Evolutionary conservation across 192 early-diverging fungal genomes (phyloP).

Genomic region (Jimgerdemannia lactiflua): DNA sequence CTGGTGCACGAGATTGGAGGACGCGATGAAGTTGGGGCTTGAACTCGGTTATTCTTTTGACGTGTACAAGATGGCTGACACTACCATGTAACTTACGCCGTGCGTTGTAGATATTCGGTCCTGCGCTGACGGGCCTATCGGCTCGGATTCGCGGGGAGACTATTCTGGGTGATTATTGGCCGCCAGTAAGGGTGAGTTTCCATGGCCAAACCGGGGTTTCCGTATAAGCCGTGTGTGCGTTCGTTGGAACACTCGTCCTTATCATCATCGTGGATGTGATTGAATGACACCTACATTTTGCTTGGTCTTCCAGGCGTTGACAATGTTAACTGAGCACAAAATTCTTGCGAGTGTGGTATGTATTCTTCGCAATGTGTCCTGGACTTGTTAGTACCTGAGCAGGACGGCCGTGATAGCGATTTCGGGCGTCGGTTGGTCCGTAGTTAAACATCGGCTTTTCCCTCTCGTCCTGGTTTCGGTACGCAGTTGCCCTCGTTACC

Average conservation of each 20-base stretch:
- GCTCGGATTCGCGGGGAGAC: constrained; percentile 39
- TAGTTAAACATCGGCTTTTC: no score
- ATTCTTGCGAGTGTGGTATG: constrained; percentile 44
- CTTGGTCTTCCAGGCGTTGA: constrained; percentile 36
- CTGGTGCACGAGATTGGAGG: neutral
- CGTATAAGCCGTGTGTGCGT: neutral
- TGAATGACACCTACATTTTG: constrained; percentile 14
- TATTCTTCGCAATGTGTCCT: neutral
- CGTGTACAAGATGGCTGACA: neutral
- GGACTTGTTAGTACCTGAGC: no score
- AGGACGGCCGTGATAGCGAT: no score
- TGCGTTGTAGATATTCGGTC: constrained; percentile 46
- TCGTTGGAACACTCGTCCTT: neutral
- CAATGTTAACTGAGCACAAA: constrained; percentile 53
- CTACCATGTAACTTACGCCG: neutral
- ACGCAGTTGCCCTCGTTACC: neutral
- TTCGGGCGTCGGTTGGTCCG: no score
- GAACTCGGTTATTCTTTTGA: no score
- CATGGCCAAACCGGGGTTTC: neutral
- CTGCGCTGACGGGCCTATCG: constrained; percentile 46
- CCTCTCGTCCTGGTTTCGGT: neutral
- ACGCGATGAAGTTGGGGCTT: neutral
- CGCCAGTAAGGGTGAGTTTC: constrained; percentile 43
- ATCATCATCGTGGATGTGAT: neutral
- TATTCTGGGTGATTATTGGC: constrained; percentile 48